Conservation (phyloP, 2,329 filamentous ascomycete species). For the Chaetomium globosum region DNA sequence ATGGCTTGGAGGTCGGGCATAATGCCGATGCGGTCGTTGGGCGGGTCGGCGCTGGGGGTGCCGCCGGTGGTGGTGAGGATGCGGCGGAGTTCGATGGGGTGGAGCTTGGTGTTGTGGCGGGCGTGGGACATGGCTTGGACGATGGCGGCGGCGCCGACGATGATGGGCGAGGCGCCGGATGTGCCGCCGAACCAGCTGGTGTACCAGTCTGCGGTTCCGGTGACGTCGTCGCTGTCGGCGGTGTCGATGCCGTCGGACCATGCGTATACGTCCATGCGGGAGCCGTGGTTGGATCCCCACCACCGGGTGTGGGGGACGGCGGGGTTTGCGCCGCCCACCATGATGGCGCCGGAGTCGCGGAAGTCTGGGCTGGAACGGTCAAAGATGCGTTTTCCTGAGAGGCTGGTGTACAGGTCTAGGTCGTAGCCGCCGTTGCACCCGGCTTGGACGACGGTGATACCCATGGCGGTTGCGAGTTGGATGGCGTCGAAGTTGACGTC, state of each 20-base stretch:
- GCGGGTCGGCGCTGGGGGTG: conserved; percentile 19
- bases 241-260: conserved; percentile 30
- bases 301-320: conserved; percentile 20
- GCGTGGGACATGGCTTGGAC: conserved; percentile 29
- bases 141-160: conserved; percentile 26
- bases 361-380: conserved; percentile 25
- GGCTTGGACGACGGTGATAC: conserved; percentile 31
- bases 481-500: conserved; percentile 31
- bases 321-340: conserved; percentile 26
- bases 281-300: conserved; percentile 27
- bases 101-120: conserved; percentile 14
- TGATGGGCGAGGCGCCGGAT: conserved; percentile 27
- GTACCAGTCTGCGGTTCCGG: conserved; percentile 17
- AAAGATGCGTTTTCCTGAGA: conserved; percentile 24
- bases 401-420: conserved; percentile 26
- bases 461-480: conserved; percentile 20
- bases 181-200: conserved; percentile 27
- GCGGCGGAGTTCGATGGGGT: conserved; percentile 17
- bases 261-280: conserved; percentile 27
- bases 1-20: conserved; percentile 28
- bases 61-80: conserved; percentile 24
- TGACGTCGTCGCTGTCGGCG: conserved; percentile 4
- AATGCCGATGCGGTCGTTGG: conserved; percentile 28
- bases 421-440: conserved; percentile 28
- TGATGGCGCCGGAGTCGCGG: conserved; percentile 31